Evolutionary conservation across 192 early-diverging fungal species (phyloP).

Genomic region (Phycomyces blakesleeanus): DNA sequence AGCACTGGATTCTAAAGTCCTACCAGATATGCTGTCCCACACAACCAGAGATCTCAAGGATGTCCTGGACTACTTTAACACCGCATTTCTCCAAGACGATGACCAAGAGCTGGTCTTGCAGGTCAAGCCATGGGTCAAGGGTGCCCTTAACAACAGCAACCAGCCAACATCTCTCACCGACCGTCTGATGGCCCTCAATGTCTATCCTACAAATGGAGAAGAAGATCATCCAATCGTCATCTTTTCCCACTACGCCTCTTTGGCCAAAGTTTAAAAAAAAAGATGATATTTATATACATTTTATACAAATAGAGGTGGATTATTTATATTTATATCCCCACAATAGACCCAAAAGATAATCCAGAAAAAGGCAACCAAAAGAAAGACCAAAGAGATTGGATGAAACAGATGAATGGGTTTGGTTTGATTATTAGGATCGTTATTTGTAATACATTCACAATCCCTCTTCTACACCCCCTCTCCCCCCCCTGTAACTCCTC

Average conservation of each 20-base stretch:
- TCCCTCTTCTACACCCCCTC: no score
- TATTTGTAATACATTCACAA: no score
- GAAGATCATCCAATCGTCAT: slow-evolving; percentile 12
- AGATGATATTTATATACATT: no score
- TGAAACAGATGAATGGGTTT: no score
- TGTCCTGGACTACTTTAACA: slow-evolving; percentile 23
- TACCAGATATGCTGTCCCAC: slow-evolving; percentile 13
- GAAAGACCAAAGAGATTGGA: no score
- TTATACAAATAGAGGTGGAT: no score
- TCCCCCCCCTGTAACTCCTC: no score
- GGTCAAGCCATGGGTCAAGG: slow-evolving; percentile 18
- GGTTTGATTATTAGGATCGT: no score
- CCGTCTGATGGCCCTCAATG: background rate
- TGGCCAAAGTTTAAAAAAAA: slow-evolving; percentile 12
- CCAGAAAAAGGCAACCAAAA: no score
- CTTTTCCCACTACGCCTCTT: slow-evolving; percentile 17
- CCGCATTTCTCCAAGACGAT: slow-evolving; percentile 15
- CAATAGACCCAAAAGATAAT: no score
- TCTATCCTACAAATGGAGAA: slow-evolving; percentile 2
- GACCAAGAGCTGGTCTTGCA: slow-evolving; percentile 6
- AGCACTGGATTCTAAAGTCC: slow-evolving; percentile 8
- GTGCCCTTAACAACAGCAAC: background rate
- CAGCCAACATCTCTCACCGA: slow-evolving; percentile 2
- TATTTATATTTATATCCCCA: no score
- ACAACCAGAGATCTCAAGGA: slow-evolving; percentile 15